These are phyloP conservation scores for Penicillium fimorum DNA, from an alignment of 495 filamentous ascomycete species.

Conservation along the genomic window DNA sequence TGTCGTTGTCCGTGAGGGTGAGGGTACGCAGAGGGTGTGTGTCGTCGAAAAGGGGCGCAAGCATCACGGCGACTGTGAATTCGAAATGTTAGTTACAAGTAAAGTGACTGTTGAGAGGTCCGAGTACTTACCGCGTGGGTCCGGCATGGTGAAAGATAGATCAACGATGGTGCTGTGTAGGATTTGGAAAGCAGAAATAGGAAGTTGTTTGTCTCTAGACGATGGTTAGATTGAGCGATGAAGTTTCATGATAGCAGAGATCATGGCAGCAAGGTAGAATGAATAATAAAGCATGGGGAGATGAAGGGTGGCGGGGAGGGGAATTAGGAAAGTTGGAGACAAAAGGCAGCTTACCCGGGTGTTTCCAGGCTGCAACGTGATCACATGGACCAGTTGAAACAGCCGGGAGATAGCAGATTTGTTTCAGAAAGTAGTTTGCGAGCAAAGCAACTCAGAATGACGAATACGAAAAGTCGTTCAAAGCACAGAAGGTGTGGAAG, in stretches of 20 bases:
- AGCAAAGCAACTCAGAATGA: background rate
- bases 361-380: constrained; percentile 10
- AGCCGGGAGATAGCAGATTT: background rate
- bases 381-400: background rate
- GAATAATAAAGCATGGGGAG: background rate
- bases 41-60: constrained; percentile 15
- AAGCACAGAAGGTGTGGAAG: constrained; percentile 1
- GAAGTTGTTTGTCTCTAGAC: background rate
- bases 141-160: constrained; percentile 29
- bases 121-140: constrained; percentile 16
- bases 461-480: background rate
- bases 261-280: background rate
- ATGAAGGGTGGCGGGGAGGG: constrained; percentile 14
- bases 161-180: background rate
- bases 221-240: background rate
- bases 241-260: background rate
- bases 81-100: constrained; percentile 15
- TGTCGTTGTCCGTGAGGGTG: constrained; percentile 26
- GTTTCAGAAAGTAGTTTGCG: background rate
- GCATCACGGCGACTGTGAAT: constrained; percentile 21
- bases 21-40: constrained; percentile 34
- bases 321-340: constrained; percentile 12
- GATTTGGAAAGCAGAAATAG: background rate
- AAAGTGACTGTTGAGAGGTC: background rate
- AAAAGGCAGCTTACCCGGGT: constrained; percentile 13